Percentiles rank a stretch among this genome's conserved stretches.
phyloP scores from a whole-genome alignment of 306 rosid species.

The Malus orientalis region DNA sequence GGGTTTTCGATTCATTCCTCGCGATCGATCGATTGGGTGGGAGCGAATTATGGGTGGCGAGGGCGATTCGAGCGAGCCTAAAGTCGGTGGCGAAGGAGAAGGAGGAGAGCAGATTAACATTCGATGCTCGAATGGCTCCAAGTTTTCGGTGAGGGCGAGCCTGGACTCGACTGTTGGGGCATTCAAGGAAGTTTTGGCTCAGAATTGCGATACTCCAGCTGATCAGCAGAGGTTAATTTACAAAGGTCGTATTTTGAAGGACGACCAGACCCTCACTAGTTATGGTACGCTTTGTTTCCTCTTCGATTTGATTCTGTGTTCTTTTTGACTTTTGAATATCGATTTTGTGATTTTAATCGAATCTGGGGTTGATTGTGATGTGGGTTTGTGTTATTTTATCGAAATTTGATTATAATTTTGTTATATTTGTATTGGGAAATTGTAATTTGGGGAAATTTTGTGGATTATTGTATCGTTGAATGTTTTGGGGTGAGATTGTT shows the following conservation, averaged over 20 bases:
- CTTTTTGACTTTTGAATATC: background rate
- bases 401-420: background rate
- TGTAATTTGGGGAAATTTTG: background rate
- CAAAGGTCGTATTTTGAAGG: slow-evolving; percentile 51
- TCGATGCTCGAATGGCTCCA: slow-evolving; percentile 39
- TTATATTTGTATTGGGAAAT: background rate
- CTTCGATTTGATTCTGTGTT: background rate
- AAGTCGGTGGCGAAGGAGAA: slow-evolving; percentile 14
- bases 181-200: slow-evolving; percentile 36
- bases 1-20: slow-evolving; percentile 8
- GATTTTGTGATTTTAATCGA: background rate
- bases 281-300: slow-evolving; percentile 23
- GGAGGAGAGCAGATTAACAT: slow-evolving; percentile 26
- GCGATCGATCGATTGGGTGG: slow-evolving; percentile 12
- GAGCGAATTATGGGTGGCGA: slow-evolving; percentile 28
- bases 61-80: slow-evolving; percentile 38
- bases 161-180: slow-evolving; percentile 25
- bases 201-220: slow-evolving; percentile 37
- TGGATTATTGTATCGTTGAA: background rate
- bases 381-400: background rate
- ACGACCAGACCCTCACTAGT: slow-evolving; percentile 36
- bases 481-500: background rate
- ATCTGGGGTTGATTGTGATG: background rate
- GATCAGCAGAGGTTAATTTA: slow-evolving; percentile 47
- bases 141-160: slow-evolving; percentile 27